phyloP scores from a whole-genome alignment of 345 rosid species.

The Gossypium sturtianum region DNA sequence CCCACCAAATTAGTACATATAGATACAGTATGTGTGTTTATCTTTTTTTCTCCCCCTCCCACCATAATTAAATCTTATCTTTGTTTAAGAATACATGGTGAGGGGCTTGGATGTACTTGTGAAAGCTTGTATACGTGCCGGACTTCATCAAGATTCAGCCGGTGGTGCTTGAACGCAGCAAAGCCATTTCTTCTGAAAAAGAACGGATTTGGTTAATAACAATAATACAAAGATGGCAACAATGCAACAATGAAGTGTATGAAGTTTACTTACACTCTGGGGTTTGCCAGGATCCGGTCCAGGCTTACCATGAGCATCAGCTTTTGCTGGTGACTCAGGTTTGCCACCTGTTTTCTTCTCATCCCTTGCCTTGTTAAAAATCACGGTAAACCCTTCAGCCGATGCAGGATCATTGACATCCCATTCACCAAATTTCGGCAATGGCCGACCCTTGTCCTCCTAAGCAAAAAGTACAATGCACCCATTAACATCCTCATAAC shows the following conservation, averaged over 20 bases:
- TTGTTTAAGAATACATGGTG: slow-evolving; percentile 30
- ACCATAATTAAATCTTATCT: slow-evolving; percentile 30
- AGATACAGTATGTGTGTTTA: slow-evolving; percentile 27
- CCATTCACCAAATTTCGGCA: slow-evolving; percentile 99
- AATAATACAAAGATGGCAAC: no score
- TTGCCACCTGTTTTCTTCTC: slow-evolving; percentile 87
- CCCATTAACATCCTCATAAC: background rate
- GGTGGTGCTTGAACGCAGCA: slow-evolving; percentile 28
- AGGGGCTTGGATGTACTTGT: slow-evolving; percentile 31
- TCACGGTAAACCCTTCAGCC: slow-evolving; percentile 93
- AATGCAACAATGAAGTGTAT: background rate
- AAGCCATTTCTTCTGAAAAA: slow-evolving; percentile 69
- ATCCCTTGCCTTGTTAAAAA: slow-evolving; percentile 88
- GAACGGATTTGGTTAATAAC: no score
- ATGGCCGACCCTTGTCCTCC: slow-evolving; percentile 74
- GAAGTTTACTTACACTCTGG: slow-evolving; percentile 53
- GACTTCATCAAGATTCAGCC: slow-evolving; percentile 51
- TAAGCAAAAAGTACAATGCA: slow-evolving; percentile 3
- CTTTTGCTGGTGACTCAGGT: slow-evolving; percentile 47
- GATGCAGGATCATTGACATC: slow-evolving; percentile 89
- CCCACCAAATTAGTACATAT: slow-evolving; percentile 30
- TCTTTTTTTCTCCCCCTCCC: slow-evolving; percentile 32
- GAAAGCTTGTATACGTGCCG: slow-evolving; percentile 24
- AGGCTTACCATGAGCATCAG: slow-evolving; percentile 40
- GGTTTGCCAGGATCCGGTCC: slow-evolving; percentile 65